These are phyloP conservation scores for Saccharomycopsis olivae DNA, from an alignment of 805 yeast genomes.

Conservation along the genomic window DNA sequence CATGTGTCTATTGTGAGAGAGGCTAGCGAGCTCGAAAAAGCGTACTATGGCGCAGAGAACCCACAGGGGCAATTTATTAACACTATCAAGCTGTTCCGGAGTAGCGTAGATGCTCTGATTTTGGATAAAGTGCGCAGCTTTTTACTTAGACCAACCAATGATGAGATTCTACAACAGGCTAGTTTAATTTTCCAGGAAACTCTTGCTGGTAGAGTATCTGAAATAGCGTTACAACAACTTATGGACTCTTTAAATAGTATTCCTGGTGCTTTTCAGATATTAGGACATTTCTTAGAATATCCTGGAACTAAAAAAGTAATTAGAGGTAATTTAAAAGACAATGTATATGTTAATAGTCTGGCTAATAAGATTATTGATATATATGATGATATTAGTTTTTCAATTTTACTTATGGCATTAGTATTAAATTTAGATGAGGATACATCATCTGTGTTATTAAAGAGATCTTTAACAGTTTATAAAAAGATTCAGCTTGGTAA, in stretches of 20 bases:
- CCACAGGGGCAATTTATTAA: too few species aligned
- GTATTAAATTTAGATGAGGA: conserved; percentile 30
- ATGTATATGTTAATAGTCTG: conserved; percentile 19
- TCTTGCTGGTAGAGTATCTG: conserved; percentile 33
- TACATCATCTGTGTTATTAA: conserved; percentile 17
- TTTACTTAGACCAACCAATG: too few species aligned
- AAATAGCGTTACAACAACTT: conserved; percentile 28
- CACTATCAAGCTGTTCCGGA: too few species aligned
- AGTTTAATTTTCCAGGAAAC: conserved; percentile 32
- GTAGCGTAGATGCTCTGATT: too few species aligned
- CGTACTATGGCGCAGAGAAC: too few species aligned
- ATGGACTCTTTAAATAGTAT: conserved; percentile 31
- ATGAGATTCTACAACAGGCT: too few species aligned
- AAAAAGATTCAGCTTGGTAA: conserved; percentile 19
- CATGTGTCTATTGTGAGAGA: too few species aligned
- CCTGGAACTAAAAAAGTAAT: background rate
- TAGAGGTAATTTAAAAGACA: conserved; percentile 2
- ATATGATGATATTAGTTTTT: conserved; percentile 25
- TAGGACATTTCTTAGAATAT: conserved; percentile 29
- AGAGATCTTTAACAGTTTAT: conserved; percentile 18
- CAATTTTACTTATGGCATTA: conserved; percentile 26
- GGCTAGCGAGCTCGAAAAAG: too few species aligned
- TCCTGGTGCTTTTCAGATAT: conserved; percentile 26
- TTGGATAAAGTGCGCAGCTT: too few species aligned
- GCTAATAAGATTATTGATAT: background rate